Conservation (phyloP, 768 basidiomycete species). For the Thelephora aurantiotincta region DNA sequence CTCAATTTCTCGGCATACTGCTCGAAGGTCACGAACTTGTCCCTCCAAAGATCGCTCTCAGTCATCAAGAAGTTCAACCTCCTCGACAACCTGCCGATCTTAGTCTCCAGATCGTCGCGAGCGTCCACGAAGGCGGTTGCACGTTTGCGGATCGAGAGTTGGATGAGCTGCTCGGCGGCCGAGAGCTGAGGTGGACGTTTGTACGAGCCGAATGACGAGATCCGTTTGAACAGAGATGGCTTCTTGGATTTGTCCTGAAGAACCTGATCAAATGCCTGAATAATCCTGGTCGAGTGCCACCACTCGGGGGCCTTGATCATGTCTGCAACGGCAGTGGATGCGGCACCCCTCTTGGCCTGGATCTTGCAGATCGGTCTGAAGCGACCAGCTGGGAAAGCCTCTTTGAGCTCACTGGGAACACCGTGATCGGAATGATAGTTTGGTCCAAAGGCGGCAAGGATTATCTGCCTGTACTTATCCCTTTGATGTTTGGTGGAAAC, state of each 20-base stretch:
- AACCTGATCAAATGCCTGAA: conserved; percentile 81
- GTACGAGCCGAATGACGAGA: conserved; percentile 60
- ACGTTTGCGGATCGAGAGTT: conserved; percentile 80
- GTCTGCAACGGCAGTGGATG: conserved; percentile 74
- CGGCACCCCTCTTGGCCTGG: conserved; percentile 68
- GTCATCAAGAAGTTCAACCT: conserved; percentile 88
- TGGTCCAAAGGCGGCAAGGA: conserved; percentile 68
- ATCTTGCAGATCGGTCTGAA: conserved; percentile 89
- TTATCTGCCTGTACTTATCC: conserved; percentile 61
- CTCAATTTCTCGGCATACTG: conserved; percentile 87
- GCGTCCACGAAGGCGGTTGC: conserved; percentile 93
- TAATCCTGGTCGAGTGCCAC: conserved; percentile 89
- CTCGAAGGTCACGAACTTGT: conserved; percentile 91
- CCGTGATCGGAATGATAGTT: conserved; percentile 86
- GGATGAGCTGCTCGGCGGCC: conserved; percentile 72
- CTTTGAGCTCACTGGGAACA: conserved; percentile 84
- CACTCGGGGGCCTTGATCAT: conserved; percentile 83
- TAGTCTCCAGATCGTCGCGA: conserved; percentile 85
- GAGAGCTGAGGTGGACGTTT: conserved; percentile 63
- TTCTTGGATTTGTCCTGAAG: conserved; percentile 85
- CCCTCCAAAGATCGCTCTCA: conserved; percentile 79
- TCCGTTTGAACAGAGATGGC: conserved; percentile 74
- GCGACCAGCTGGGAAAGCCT: conserved; percentile 85
- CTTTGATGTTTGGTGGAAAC: conserved; percentile 71
- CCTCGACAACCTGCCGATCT: conserved; percentile 76